phyloP scores from a whole-genome alignment of 1,139 yeast genomes.

The Hansenula sp. region DNA sequence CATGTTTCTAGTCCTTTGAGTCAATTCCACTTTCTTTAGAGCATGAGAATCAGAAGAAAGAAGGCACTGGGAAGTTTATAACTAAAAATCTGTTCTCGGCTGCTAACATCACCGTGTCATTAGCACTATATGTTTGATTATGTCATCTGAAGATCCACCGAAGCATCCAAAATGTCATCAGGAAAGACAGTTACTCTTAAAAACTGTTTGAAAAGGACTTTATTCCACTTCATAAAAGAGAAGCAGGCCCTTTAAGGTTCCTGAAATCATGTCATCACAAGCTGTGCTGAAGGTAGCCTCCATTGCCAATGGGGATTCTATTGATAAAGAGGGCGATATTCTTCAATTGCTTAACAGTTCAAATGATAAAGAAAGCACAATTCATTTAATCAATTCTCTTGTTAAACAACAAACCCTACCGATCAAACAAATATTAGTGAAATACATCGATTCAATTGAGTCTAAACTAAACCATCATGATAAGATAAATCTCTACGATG shows the following conservation, averaged over 20 bases:
- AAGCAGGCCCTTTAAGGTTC: not conserved
- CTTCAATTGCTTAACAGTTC: conserved; percentile 6
- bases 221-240: too few species aligned
- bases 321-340: conserved; percentile 12
- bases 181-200: too few species aligned
- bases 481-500: conserved; percentile 7
- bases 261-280: conserved; percentile 10
- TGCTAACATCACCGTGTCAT: too few species aligned
- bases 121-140: too few species aligned
- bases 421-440: conserved; percentile 12
- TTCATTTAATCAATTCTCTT: conserved; percentile 10
- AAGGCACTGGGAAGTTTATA: too few species aligned
- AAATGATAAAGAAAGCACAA: conserved; percentile 1
- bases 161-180: too few species aligned
- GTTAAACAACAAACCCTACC: conserved; percentile 18
- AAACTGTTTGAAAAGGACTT: too few species aligned
- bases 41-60: too few species aligned
- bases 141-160: too few species aligned
- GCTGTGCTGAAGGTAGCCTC: conserved; percentile 11
- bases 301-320: conserved; percentile 12
- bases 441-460: conserved; percentile 9
- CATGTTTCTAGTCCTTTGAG: too few species aligned
- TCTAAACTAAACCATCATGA: not conserved
- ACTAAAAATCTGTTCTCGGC: too few species aligned
- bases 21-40: too few species aligned